Evolutionary conservation across 2,329 filamentous ascomycete genomes (phyloP).

Genomic region (Epichloe sibirici): DNA sequence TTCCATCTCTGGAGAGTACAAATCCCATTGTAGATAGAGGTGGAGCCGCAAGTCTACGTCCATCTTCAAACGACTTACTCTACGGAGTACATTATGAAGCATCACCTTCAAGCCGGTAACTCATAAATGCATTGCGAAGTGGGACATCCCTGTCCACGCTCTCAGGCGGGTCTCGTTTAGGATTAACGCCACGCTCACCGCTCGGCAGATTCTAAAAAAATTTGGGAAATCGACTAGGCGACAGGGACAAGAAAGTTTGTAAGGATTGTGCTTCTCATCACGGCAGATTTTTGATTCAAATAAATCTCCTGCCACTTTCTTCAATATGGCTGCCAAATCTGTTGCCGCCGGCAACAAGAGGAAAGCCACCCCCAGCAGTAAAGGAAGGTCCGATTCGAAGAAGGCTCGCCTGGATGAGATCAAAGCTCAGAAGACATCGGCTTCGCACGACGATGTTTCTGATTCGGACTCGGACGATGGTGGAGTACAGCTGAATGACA

Average conservation of each 20-base stretch:
- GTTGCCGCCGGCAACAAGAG: conserved; percentile 40
- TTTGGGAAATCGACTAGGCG: conserved; percentile 3
- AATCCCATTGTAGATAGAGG: too few species aligned
- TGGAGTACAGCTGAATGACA: conserved; percentile 33
- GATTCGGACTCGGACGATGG: conserved; percentile 35
- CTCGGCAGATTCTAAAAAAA: conserved; percentile 22
- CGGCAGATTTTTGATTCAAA: not conserved
- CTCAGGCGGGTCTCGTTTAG: conserved; percentile 3
- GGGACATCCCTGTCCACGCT: too few species aligned
- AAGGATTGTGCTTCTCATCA: not conserved
- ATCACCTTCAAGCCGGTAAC: too few species aligned
- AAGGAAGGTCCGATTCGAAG: conserved; percentile 33
- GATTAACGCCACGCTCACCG: conserved; percentile 20
- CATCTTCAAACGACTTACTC: too few species aligned
- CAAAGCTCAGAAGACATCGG: conserved; percentile 19
- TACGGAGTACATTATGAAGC: too few species aligned
- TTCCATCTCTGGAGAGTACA: too few species aligned
- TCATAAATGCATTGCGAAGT: too few species aligned
- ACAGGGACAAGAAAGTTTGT: not conserved
- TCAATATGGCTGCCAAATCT: conserved; percentile 35
- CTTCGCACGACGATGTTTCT: conserved; percentile 25
- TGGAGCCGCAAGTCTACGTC: too few species aligned
- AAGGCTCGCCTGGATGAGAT: conserved; percentile 35
- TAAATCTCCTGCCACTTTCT: not conserved
- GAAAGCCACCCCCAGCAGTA: conserved; percentile 37